A percentile compares a stretch with the other conserved stretches of the same genome.
These are phyloP conservation scores for Apophysomyces trapeziformis DNA, from an alignment of 371 early-diverging fungal genomes.

Conservation along the genomic window DNA sequence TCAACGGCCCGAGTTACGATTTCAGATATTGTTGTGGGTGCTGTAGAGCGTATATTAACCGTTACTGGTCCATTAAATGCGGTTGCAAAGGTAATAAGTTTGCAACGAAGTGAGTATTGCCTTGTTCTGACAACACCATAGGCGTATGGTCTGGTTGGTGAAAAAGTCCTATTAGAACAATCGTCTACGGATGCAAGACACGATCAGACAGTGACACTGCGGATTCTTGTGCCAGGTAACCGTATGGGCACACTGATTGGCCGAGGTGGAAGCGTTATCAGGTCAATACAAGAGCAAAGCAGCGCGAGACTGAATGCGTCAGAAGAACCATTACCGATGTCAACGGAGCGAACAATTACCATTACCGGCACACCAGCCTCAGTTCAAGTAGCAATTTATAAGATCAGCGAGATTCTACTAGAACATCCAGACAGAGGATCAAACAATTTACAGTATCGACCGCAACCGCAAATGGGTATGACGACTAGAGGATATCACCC, in stretches of 20 bases:
- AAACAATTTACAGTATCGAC: conserved; percentile 58
- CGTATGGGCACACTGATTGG: conserved; percentile 94
- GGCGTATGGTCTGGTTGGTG: conserved; percentile 77
- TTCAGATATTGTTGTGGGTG: conserved; percentile 78
- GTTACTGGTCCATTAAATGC: conserved; percentile 74
- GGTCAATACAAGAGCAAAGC: conserved; percentile 85
- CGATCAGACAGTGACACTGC: conserved; percentile 58
- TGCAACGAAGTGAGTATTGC: not conserved
- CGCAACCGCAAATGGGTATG: conserved; percentile 47
- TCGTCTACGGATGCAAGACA: conserved; percentile 30
- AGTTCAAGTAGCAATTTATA: conserved; percentile 79
- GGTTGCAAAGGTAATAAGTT: conserved; percentile 66
- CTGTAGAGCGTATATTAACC: conserved; percentile 76
- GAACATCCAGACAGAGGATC: conserved; percentile 61
- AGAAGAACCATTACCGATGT: conserved; percentile 74
- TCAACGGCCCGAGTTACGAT: conserved; percentile 81
- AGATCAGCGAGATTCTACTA: conserved; percentile 70
- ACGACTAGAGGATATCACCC: conserved; percentile 12
- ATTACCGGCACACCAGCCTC: conserved; percentile 83
- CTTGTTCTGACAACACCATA: conserved; percentile 17
- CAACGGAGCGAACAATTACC: conserved; percentile 84
- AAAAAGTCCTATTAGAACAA: conserved; percentile 65
- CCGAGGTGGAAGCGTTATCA: conserved; percentile 85
- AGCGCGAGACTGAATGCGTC: conserved; percentile 85
- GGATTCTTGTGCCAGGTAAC: conserved; percentile 73